A percentile compares a stretch with the other conserved stretches of the same genome.
These are phyloP conservation scores for Babesia ovata DNA, from an alignment of 169 alveolate species.

Conservation along the genomic window DNA sequence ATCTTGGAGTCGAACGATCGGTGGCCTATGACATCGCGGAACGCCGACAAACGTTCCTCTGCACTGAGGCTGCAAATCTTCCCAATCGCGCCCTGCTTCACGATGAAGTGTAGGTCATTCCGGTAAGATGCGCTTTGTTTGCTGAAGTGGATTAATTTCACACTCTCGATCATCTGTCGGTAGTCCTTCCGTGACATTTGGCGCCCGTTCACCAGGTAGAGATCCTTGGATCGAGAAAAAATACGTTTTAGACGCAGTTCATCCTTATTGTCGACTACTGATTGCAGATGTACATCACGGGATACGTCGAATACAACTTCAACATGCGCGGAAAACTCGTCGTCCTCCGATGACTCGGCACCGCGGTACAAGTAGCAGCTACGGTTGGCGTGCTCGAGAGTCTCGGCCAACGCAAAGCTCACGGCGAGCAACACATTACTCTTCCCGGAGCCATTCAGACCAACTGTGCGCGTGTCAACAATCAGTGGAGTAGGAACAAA, in stretches of 20 bases:
- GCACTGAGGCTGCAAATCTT: conserved; percentile 32
- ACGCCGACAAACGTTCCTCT: conserved; percentile 45
- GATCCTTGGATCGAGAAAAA: conserved; percentile 46
- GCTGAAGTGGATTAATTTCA: conserved; percentile 39
- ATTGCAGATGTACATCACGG: background rate
- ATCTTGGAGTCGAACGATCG: conserved; percentile 49
- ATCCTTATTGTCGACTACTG: conserved; percentile 8
- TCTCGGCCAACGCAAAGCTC: conserved; percentile 52
- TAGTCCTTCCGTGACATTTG: conserved; percentile 57
- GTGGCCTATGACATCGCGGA: conserved; percentile 61
- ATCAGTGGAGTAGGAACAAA: conserved; percentile 3
- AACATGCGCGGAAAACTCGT: conserved; percentile 47
- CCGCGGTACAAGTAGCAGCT: conserved; percentile 48
- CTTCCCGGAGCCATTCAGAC: conserved; percentile 68
- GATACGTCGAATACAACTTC: conserved; percentile 53
- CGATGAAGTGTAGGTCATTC: conserved; percentile 37
- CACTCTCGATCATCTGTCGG: conserved; percentile 48
- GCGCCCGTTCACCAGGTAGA: conserved; percentile 52
- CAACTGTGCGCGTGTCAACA: conserved; percentile 30
- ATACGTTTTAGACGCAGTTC: conserved; percentile 54
- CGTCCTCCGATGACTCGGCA: conserved; percentile 42
- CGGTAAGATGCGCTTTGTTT: conserved; percentile 35
- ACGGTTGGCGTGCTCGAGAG: conserved; percentile 19
- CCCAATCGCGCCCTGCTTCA: conserved; percentile 58
- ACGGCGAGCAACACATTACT: conserved; percentile 61